A percentile compares a stretch with the other conserved stretches of the same genome.
Evolutionary conservation across 176 grass and related monocot species (phyloP).

Genomic region (Carex pumila): DNA sequence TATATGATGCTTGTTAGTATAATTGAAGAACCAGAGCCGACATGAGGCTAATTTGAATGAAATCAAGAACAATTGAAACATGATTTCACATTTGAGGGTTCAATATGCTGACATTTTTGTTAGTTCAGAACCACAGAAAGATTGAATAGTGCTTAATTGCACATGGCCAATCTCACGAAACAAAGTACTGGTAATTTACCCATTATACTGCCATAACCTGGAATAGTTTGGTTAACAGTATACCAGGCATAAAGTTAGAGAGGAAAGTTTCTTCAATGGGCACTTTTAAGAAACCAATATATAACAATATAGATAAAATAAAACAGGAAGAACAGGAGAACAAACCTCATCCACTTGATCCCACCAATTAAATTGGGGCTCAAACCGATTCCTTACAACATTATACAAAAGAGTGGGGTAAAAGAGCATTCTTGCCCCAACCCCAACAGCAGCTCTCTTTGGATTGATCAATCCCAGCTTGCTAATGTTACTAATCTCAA

Average conservation of each 20-base stretch:
- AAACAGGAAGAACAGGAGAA: not conserved
- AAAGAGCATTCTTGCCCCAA: constrained; percentile 81
- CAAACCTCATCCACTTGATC: constrained; percentile 84
- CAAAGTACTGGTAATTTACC: not conserved
- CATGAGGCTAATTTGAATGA: not conserved
- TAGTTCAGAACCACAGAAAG: not conserved
- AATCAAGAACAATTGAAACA: not conserved
- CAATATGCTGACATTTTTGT: not conserved
- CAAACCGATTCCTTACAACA: constrained; percentile 63
- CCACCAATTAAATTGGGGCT: constrained; percentile 95
- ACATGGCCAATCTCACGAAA: not conserved
- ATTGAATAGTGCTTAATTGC: not conserved
- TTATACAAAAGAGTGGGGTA: constrained; percentile 93
- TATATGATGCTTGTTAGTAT: not conserved
- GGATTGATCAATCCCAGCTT: constrained; percentile 29
- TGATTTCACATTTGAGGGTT: not conserved
- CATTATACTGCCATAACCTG: not conserved
- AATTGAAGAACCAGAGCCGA: not conserved
- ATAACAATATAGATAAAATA: not conserved
- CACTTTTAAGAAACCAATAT: not conserved
- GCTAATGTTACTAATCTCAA: constrained; percentile 11
- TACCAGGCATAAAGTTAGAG: not conserved
- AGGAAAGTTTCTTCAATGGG: not conserved
- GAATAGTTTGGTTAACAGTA: not conserved
- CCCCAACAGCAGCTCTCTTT: constrained; percentile 74